phyloP scores from a whole-genome alignment of 108 stramenopile genomes.

The Skeletonema grethae region DNA sequence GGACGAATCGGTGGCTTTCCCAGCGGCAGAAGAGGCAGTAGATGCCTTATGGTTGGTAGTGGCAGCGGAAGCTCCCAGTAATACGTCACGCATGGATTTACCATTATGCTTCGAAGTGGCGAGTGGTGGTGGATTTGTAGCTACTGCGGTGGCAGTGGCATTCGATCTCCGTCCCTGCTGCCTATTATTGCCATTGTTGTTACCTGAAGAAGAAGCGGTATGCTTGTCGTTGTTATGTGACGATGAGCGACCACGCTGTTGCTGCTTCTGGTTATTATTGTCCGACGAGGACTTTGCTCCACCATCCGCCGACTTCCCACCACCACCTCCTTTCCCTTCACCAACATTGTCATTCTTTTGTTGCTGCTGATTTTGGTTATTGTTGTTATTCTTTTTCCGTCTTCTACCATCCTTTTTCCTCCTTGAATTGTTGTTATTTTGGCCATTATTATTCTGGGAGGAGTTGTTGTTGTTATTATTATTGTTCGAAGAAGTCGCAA shows the following conservation, averaged over 20 bases:
- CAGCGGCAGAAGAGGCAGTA: neutral
- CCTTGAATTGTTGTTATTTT: constrained; percentile 20
- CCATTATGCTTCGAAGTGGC: neutral
- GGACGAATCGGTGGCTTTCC: constrained; percentile 2
- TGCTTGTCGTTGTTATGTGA: constrained; percentile 25
- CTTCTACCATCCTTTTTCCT: constrained; percentile 49
- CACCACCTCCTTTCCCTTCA: constrained; percentile 48
- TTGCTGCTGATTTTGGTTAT: constrained; percentile 21
- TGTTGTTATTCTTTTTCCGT: constrained; percentile 33
- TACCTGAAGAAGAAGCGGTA: neutral
- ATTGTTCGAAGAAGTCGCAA: neutral
- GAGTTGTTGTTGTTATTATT: constrained; percentile 2
- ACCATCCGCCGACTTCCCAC: constrained; percentile 14
- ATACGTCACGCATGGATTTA: constrained; percentile 35
- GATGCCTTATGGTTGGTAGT: neutral
- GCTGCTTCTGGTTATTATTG: constrained; percentile 4
- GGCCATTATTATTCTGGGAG: constrained; percentile 21
- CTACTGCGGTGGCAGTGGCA: constrained; percentile 1
- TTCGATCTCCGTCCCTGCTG: constrained; percentile 31
- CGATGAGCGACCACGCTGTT: constrained; percentile 1
- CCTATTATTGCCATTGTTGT: constrained; percentile 11
- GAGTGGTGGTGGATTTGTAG: constrained; percentile 15
- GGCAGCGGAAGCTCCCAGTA: constrained; percentile 16
- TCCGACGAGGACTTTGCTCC: constrained; percentile 5
- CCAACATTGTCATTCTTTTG: constrained; percentile 54